A percentile compares a stretch with the other conserved stretches of the same genome.
Conservation (phyloP, 208 protist genomes). For the Wallacemonas sp. region DNA sequence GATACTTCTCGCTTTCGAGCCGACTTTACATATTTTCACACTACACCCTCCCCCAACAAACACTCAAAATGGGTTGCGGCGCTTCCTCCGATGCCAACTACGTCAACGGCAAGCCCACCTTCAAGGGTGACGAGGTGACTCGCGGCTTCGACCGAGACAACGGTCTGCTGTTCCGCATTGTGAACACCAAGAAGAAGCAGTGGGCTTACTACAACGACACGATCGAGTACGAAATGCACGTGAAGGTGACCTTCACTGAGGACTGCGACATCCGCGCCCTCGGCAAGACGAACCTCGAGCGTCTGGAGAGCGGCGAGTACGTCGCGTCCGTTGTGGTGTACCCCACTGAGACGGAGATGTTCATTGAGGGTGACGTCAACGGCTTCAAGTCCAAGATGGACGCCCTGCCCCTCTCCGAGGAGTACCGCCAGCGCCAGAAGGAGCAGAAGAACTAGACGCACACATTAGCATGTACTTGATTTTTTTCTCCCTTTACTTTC, state of each 20-base stretch:
- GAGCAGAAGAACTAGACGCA: not conserved
- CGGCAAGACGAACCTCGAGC: conserved; percentile 53
- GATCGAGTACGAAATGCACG: conserved; percentile 64
- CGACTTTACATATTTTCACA: too few species aligned
- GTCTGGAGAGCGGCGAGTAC: conserved; percentile 39
- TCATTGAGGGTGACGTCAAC: conserved; percentile 54
- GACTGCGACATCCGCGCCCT: conserved; percentile 56
- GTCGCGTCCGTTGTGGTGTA: conserved; percentile 59
- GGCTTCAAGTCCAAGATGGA: conserved; percentile 70
- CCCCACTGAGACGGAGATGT: conserved; percentile 77
- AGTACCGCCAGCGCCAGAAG: conserved; percentile 35
- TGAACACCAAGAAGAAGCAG: conserved; percentile 55
- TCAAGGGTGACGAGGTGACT: conserved; percentile 44
- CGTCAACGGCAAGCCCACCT: conserved; percentile 42
- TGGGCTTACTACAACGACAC: conserved; percentile 91
- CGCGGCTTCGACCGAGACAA: conserved; percentile 46
- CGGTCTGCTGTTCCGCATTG: conserved; percentile 76
- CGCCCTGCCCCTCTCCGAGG: conserved; percentile 51
- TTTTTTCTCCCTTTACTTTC: not conserved
- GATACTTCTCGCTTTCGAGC: too few species aligned
- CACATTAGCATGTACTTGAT: conserved; percentile 4
- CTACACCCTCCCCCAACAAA: too few species aligned
- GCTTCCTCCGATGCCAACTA: conserved; percentile 29
- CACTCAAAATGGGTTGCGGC: conserved; percentile 54
- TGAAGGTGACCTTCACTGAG: conserved; percentile 69